Evolutionary conservation across 1,284 basidiomycete species (phyloP).

Genomic region (Irpex sp.): DNA sequence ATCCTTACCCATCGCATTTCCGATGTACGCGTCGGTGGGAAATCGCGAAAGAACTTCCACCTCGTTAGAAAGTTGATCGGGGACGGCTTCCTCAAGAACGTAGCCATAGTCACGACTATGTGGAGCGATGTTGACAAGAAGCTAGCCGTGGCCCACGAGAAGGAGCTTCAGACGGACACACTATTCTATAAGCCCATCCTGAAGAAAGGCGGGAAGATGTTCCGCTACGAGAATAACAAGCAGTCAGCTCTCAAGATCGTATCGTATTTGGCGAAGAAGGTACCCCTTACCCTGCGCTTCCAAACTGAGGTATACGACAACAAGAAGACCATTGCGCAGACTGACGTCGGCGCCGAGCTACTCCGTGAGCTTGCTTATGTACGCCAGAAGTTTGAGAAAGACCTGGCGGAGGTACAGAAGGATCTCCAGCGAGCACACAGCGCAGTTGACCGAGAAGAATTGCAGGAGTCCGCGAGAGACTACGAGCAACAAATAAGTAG

Average conservation of each 20-base stretch:
- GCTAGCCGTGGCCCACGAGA: neutral
- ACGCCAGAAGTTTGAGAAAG: slow-evolving; percentile 30
- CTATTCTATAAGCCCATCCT: slow-evolving; percentile 21
- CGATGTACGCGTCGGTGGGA: slow-evolving; percentile 47
- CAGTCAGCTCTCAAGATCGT: slow-evolving; percentile 8
- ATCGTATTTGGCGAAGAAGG: slow-evolving; percentile 5
- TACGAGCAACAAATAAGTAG: neutral
- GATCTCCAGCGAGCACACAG: too few relatives aligned
- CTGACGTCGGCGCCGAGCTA: slow-evolving; percentile 31
- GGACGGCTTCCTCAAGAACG: slow-evolving; percentile 40
- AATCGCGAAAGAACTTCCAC: slow-evolving; percentile 43
- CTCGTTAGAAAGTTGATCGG: slow-evolving; percentile 50
- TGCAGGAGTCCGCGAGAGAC: neutral
- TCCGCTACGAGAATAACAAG: slow-evolving; percentile 1
- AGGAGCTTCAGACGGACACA: neutral
- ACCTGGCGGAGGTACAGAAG: neutral
- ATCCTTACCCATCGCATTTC: slow-evolving; percentile 54
- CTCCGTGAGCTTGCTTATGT: slow-evolving; percentile 14
- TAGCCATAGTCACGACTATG: slow-evolving; percentile 49
- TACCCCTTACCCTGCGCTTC: slow-evolving; percentile 10
- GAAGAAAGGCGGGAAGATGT: neutral
- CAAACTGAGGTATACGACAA: slow-evolving; percentile 23
- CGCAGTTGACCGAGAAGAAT: neutral
- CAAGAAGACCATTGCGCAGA: slow-evolving; percentile 33
- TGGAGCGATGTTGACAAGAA: slow-evolving; percentile 36